Base-by-base conservation (phyloP, 176 grass and related monocot species). In the Puccinellia tenuiflora region DNA sequence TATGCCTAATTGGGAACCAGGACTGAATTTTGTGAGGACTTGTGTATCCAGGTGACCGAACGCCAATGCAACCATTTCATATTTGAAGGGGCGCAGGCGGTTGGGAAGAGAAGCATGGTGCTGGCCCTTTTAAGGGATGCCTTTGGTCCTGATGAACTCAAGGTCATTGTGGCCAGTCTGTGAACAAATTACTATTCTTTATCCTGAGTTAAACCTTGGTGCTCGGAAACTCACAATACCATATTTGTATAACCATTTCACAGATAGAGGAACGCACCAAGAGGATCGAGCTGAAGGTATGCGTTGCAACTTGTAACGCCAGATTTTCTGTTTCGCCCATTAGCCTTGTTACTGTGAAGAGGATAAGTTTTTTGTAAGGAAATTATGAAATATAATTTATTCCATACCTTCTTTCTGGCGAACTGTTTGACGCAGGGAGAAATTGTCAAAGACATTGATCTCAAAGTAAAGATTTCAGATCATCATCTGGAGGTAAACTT, bases 401-500 rank as follows among this genome's bases (percentile, higher is more conserved):
- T 61, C 18, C n/a, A n/a, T 45, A 21, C 70, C 3, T 35, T 20
- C 9, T 12, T 45, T 8, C 28, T 76, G 71, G 72, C 55, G 18
- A 67, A 52, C 1, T 29, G 24, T 71, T 59, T 54, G 1, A 61
- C 62, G 34, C 35, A 94, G 92, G 92, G 92, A 42, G 92, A 94
- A 89, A 76, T 82, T 62, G 69, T 40, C 56, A 84, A 83, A 72
- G 79, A 88, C 53, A 87, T 94, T 79, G 84, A 94, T 62, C 38
- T 87, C 51, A 89, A 35, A 67, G 39, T 89, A 81, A 88, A 60
- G 77, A 51, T 68, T 42, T 94, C 92, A 35, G 53, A 8, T 21
- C 89, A 82, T 72, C 92, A 94, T 79, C 86, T 94, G 53, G 89
- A 94, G 84, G 84, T 91, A 78, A 91, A 87, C 85, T 45, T 94